Base-by-base conservation (phyloP, 768 basidiomycete genomes). In the Chlorophyllum brunneum region DNA sequence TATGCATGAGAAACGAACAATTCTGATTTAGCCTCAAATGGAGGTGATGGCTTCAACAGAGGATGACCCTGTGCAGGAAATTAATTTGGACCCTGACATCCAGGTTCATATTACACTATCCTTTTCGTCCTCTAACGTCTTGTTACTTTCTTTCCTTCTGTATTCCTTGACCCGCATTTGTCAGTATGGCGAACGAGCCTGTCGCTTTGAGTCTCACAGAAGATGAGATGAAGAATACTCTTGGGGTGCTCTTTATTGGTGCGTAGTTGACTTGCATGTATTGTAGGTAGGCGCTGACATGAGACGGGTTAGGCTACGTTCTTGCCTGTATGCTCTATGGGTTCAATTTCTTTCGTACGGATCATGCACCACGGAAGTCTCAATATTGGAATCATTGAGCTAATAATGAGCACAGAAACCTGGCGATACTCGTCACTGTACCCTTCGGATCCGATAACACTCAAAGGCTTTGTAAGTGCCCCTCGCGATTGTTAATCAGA, bases 311-410 rank as follows among this genome's bases (percentile, higher is more conserved):
- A 60, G 64, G 65, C 9, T 67, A 65, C 56, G 56, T 62, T 6
- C n/a, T 64, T 30, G 51, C 59, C 18, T 58, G 61, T 56, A 58
- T 63, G 9, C 57, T 57, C 20, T 65, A 61, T 53, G 65, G 65
- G 15, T 64, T 67, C 48, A 67, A 64, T 4, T 63, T 65, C 55
- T 67, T 67, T 54, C 65, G 65, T 67, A 34, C 29, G 65, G 56
- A 6, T 9, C 36, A 7, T 34, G 15, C 16, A 39, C 11, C 26
- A 3, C n/a, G n/a, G n/a, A n/a, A n/a, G n/a, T n/a, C n/a, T n/a
- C n/a, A n/a, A n/a, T n/a, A n/a, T n/a, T n/a, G n/a, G n/a, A 43
- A 30, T n/a, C 1, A 23, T 29, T 44, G 9, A 16, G 36, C 55
- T 37, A 11, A 31, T 26, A 33, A 16, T 45, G 9, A 8, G 36